Conservation (phyloP, 2,329 filamentous ascomycete species). For the Aspergillus proliferans region DNA sequence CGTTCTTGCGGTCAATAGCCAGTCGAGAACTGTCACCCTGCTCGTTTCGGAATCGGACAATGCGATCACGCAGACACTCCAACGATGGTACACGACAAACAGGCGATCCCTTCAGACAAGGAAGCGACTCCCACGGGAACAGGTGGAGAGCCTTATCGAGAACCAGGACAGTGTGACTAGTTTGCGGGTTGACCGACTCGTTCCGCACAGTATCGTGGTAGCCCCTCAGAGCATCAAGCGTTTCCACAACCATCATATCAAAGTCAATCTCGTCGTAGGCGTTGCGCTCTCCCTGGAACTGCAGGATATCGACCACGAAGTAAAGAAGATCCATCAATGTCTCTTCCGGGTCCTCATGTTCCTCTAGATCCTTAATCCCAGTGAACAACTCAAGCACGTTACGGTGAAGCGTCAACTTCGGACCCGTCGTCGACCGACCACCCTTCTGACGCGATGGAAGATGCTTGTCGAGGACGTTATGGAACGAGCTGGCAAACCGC, state of each 20-base stretch:
- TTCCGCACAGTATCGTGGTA: conserved; percentile 57
- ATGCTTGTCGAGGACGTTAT: conserved; percentile 72
- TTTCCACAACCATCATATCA: conserved; percentile 82
- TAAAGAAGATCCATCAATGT: conserved; percentile 87
- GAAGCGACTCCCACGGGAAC: conserved; percentile 94
- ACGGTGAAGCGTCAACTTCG: conserved; percentile 51
- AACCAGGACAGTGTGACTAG: conserved; percentile 72
- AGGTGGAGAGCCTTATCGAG: conserved; percentile 84
- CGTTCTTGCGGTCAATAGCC: conserved; percentile 43
- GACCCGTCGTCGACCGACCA: conserved; percentile 46
- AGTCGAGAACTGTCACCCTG: conserved; percentile 35
- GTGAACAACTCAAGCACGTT: conserved; percentile 82
- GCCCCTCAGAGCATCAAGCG: conserved; percentile 71
- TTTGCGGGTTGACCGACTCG: conserved; percentile 26
- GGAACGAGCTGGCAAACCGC: conserved; percentile 71
- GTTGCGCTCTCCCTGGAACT: conserved; percentile 93
- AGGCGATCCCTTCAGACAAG: conserved; percentile 70
- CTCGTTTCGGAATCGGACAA: conserved; percentile 48
- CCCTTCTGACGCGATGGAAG: conserved; percentile 70
- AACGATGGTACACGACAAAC: conserved; percentile 86
- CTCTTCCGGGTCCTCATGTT: conserved; percentile 75
- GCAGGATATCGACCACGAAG: conserved; percentile 91
- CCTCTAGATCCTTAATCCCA: conserved; percentile 68
- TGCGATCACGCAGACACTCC: conserved; percentile 68
- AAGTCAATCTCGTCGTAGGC: conserved; percentile 98